Base-by-base conservation (phyloP, 148 eudicot species). In the Talinum fruticosum region DNA sequence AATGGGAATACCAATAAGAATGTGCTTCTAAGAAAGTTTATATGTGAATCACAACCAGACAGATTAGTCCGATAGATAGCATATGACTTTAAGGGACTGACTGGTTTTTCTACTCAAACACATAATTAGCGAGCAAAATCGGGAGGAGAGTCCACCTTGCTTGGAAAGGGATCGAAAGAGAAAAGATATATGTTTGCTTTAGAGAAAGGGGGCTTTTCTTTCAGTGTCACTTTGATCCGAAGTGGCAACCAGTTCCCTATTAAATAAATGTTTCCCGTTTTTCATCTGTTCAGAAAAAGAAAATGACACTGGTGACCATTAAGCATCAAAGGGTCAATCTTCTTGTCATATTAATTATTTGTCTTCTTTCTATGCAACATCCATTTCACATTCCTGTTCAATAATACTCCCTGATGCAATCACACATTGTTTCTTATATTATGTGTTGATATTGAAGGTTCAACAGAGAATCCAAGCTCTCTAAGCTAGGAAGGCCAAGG, bases 401-500 rank as follows among this genome's bases (percentile, higher is more conserved):
- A 37, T 37, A 8, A n/a, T 69, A 7, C 26, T 38, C 18, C 16
- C 28, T 32, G n/a, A 23, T 33, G 69, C 26, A 45, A 41, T 78
- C 49, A 70, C 59, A 35, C 57, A 34, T 28, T 10, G 28, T 30
- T 24, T 14, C 8, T 69, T 69, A 32, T 47, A 33, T 47, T 28
- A 35, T 35, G 75, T 84, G 81, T 86, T 92, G 97, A 86, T 92
- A 15, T 30, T 85, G 75, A 90, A 95, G 87, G 64, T 86, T 71
- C 98, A 95, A 69, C 97, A 95, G 83, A 88, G 86, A 87, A 89
- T 92, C 71, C 97, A 95, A 82, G 79, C 90, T 78, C 84, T 90
- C 29, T 92, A 94, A 83, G 92, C 97, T 82, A 97, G 97, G 76
- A 95, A 90, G 82, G 89, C 88, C 26, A 95, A 90, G 91, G 97